Evolutionary conservation across 768 basidiomycete species (phyloP).

Genomic region (Mrakia gelida): DNA sequence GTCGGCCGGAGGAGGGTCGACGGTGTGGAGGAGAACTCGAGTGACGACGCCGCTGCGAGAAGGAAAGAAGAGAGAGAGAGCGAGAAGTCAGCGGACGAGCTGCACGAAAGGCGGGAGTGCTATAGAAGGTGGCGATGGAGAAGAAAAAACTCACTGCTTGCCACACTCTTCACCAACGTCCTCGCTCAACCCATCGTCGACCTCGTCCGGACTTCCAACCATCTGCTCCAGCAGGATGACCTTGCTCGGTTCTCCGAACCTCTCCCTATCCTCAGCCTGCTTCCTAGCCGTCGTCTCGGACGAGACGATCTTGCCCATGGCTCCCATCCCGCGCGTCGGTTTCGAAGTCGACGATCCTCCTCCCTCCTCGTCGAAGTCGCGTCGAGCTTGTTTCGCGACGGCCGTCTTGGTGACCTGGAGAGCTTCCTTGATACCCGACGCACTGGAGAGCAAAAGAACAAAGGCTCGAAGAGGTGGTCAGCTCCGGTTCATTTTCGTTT

Average conservation of each 20-base stretch:
- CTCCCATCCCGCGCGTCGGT: slow-evolving; percentile 64
- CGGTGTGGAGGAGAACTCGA: slow-evolving; percentile 74
- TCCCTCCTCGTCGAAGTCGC: slow-evolving; percentile 52
- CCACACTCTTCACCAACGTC: slow-evolving; percentile 62
- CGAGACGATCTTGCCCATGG: slow-evolving; percentile 51
- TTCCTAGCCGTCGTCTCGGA: slow-evolving; percentile 21
- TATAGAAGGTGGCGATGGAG: neutral
- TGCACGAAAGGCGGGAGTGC: slow-evolving; percentile 8
- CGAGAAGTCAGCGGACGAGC: neutral
- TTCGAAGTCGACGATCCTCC: slow-evolving; percentile 75
- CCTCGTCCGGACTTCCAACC: slow-evolving; percentile 70
- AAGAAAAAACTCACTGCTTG: slow-evolving; percentile 44
- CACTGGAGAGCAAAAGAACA: neutral
- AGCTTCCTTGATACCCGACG: slow-evolving; percentile 13
- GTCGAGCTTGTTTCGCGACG: slow-evolving; percentile 10
- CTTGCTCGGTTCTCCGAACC: slow-evolving; percentile 85
- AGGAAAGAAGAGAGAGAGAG: slow-evolving; percentile 45
- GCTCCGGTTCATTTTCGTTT: neutral
- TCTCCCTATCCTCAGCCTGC: slow-evolving; percentile 61
- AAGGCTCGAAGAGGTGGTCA: neutral
- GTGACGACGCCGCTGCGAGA: slow-evolving; percentile 88
- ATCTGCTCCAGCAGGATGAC: slow-evolving; percentile 86
- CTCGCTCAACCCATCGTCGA: slow-evolving; percentile 74
- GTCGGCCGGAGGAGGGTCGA: slow-evolving; percentile 61
- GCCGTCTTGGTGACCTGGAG: slow-evolving; percentile 18